phyloP scores from a whole-genome alignment of 176 grass and related monocot species.

The Eragrostis curvula region DNA sequence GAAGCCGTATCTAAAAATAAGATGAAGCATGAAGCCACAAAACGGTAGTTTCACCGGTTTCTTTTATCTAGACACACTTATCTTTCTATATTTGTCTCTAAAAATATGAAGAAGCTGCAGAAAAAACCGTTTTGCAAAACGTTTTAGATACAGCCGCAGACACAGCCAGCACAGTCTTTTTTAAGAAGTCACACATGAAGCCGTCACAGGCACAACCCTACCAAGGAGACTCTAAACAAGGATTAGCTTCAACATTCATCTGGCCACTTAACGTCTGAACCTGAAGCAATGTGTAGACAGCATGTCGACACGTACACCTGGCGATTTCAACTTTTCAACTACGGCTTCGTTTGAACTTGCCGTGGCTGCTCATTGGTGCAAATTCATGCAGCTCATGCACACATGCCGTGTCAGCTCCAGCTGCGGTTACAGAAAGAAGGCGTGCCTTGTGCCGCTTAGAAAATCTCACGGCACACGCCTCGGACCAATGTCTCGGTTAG shows the following conservation, averaged over 20 bases:
- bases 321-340: neutral
- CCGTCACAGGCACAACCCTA: no score
- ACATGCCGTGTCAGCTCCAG: conserved; percentile 2
- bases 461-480: conserved; percentile 7
- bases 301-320: neutral
- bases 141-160: no score
- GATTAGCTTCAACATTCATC: neutral
- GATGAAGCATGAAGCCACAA: no score
- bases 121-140: no score
- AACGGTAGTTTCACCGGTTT: no score
- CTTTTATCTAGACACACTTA: no score
- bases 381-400: conserved; percentile 27
- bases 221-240: no score
- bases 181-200: no score
- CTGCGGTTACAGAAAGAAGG: neutral
- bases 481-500: neutral
- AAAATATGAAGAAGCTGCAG: no score
- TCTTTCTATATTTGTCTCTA: no score
- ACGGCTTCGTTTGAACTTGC: neutral
- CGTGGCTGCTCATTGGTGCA: neutral
- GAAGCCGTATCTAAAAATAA: no score
- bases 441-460: conserved; percentile 8
- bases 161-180: no score
- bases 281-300: neutral
- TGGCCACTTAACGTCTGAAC: neutral